phyloP scores from a whole-genome alignment of 345 rosid genomes.

The Salix purpurea region DNA sequence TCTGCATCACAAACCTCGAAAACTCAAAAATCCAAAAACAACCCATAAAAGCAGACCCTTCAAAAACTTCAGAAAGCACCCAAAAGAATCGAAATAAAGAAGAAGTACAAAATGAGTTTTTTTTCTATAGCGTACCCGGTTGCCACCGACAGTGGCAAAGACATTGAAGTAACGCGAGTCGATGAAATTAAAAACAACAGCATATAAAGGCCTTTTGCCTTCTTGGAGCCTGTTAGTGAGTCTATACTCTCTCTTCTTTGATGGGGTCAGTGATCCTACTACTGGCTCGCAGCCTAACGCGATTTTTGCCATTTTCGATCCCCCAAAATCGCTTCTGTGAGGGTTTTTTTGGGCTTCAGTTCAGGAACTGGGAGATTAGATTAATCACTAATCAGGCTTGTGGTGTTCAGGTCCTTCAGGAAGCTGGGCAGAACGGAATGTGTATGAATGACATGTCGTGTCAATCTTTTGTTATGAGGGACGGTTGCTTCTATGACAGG shows the following conservation, averaged over 20 bases:
- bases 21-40: too few species aligned
- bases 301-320: constrained; percentile 54
- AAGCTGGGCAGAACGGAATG: background rate
- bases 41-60: too few species aligned
- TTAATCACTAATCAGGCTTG: too few species aligned
- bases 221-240: constrained; percentile 86
- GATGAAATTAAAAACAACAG: constrained; percentile 89
- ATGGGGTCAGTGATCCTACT: constrained; percentile 67
- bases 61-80: too few species aligned
- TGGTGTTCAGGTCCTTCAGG: background rate
- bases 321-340: background rate
- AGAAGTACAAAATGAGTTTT: too few species aligned
- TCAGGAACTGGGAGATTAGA: too few species aligned
- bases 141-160: constrained; percentile 93
- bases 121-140: constrained; percentile 44
- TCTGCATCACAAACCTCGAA: too few species aligned
- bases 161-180: constrained; percentile 87
- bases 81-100: background rate
- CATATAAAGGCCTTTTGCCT: constrained; percentile 89
- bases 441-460: background rate
- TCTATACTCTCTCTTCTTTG: constrained; percentile 74
- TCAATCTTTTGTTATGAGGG: background rate
- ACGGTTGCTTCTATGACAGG: background rate
- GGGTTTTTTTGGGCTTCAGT: too few species aligned
- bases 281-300: constrained; percentile 76